phyloP scores from a whole-genome alignment of 2,329 filamentous ascomycete genomes.

The Talaromyces piceae region DNA sequence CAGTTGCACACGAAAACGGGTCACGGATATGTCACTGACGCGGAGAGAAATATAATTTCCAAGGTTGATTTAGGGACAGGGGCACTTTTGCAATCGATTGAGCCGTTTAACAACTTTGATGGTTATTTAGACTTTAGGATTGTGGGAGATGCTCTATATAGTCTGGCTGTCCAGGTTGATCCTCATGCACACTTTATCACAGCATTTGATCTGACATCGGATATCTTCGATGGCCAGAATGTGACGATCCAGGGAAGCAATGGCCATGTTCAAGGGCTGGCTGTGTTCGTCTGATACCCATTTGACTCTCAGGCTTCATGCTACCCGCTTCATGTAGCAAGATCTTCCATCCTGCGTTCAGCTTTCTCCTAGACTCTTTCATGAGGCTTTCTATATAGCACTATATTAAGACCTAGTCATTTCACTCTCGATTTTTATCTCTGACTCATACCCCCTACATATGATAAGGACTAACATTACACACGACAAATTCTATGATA shows the following conservation, averaged over 20 bases:
- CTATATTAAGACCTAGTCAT: background rate
- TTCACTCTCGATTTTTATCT: background rate
- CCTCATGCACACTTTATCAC: background rate
- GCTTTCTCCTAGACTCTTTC: background rate
- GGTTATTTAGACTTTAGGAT: background rate
- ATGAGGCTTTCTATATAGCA: background rate
- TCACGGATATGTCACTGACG: background rate
- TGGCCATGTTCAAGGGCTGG: background rate
- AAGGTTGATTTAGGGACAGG: background rate
- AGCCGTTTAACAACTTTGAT: background rate
- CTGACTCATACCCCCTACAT: background rate
- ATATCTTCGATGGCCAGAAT: background rate
- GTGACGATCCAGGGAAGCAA: background rate
- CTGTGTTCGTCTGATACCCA: background rate
- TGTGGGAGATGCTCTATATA: background rate
- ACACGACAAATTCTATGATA: background rate
- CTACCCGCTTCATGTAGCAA: background rate
- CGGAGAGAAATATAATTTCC: background rate
- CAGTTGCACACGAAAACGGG: background rate
- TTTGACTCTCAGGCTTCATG: background rate
- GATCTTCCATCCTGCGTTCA: background rate
- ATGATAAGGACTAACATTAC: background rate
- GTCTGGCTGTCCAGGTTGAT: background rate
- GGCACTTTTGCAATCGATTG: background rate
- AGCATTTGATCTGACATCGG: background rate